Conservation (phyloP, 108 stramenopile genomes). For the Fragilaria crotonensis region DNA sequence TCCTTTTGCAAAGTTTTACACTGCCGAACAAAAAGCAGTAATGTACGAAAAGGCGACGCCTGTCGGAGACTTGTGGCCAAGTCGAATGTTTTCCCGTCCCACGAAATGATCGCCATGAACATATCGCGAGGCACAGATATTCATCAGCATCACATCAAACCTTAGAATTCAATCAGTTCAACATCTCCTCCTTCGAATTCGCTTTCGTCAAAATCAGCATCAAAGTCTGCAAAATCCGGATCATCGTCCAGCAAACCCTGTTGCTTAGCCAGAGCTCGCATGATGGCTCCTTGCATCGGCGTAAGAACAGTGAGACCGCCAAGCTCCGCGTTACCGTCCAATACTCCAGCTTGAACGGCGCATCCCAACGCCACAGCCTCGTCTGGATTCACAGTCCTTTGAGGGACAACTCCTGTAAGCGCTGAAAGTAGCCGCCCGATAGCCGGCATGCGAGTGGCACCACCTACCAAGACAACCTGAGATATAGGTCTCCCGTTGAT, state of each 20-base stretch:
- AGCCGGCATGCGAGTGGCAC: conserved; percentile 84
- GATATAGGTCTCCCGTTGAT: conserved; percentile 78
- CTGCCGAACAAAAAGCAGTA: conserved; percentile 25
- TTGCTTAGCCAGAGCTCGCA: conserved; percentile 69
- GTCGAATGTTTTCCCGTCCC: conserved; percentile 15
- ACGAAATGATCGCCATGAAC: too few species aligned
- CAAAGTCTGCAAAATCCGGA: neutral
- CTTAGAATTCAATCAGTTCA: too few species aligned
- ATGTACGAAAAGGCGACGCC: conserved; percentile 33
- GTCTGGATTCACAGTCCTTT: conserved; percentile 78
- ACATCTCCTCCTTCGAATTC: too few species aligned
- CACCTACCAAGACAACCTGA: conserved; percentile 80
- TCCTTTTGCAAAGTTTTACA: conserved; percentile 41
- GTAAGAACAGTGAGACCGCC: conserved; percentile 65
- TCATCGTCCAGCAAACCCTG: conserved; percentile 14
- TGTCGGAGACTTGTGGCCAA: conserved; percentile 35
- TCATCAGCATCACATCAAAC: too few species aligned
- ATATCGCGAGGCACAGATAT: too few species aligned
- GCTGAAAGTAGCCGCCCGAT: conserved; percentile 65
- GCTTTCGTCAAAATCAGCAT: conserved; percentile 16
- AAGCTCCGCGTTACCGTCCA: conserved; percentile 75
- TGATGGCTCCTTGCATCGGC: conserved; percentile 80
- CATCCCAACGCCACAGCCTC: conserved; percentile 85
- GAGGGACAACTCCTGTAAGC: conserved; percentile 65
- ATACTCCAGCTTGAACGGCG: conserved; percentile 83